Evolutionary conservation across 2,329 filamentous ascomycete genomes (phyloP), one percentile per base, ranked within the genome.

Genomic region (Ilyonectria sp.): DNA sequence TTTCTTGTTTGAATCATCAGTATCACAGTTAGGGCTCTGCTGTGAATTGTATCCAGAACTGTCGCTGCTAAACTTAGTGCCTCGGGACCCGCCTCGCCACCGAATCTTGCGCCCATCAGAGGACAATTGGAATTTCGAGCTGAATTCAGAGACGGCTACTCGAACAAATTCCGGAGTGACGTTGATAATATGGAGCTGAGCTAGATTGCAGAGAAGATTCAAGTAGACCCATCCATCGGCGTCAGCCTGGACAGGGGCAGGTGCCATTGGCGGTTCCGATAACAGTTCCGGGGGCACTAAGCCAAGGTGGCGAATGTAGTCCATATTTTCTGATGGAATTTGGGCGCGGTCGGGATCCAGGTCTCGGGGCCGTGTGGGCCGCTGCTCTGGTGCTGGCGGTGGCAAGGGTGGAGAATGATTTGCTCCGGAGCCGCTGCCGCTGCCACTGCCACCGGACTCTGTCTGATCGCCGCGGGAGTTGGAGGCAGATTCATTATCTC

Each of bases 121-220:
- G 0, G 93, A 95, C 0, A 97, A 78, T 76, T 97, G 93, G 58
- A 97, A 91, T 73, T 92, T 93, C 21, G 87, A 87, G 74, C 93
- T 95, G 71, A 90, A 88, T 56, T 92, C 89, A 0, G 85, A 83
- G 1, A 97, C 85, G 0, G 94, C 92, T 40, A 88, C 88, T 65
- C 92, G 90, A 44, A 96, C 90, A 74, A 95, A 95, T 31, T 92
- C 90, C 0, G 91, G 86, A 0, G 94, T 94, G 1, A 97, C 93
- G 65, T 94, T 95, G 72, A 96, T 86, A 0, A 94, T 95, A 74
- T 97, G 94, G 19, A 97, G 82, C 79, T 97, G 94, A 0, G 94
- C 94, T 84, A 97, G 87, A 75, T 92, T 94, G 76, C 91, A 91
- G 1, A 97, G 85, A 1, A 97, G 82, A 72, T 96, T 96, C 7